Percentiles rank a stretch among this genome's conserved stretches.
Evolutionary conservation across 495 filamentous ascomycete genomes (phyloP).

Genomic region (Lepidopterella palustris): DNA sequence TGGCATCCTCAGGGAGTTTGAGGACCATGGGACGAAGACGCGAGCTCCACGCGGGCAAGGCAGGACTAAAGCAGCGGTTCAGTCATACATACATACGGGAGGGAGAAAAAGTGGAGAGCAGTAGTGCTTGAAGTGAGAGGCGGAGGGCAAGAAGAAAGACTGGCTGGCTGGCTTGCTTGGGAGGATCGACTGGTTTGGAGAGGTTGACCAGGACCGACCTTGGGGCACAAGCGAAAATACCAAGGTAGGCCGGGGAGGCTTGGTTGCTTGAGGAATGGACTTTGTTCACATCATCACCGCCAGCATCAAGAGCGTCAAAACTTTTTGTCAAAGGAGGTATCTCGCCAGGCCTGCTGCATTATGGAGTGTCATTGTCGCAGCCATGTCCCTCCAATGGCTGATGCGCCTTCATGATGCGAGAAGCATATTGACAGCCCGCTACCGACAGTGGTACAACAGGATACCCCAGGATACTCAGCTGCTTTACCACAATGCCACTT

Average conservation of each 20-base stretch:
- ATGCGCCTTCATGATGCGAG: neutral
- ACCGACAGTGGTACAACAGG: neutral
- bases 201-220: neutral
- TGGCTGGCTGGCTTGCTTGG: neutral
- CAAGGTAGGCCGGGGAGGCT: neutral
- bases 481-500: too few species aligned
- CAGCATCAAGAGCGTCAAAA: too few species aligned
- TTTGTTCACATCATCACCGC: neutral
- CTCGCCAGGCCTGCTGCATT: neutral
- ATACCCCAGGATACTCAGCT: too few species aligned
- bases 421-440: neutral
- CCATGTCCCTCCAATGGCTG: neutral
- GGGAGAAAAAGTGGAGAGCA: neutral
- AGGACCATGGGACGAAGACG: conserved; percentile 9
- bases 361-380: neutral
- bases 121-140: neutral
- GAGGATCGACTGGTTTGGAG: neutral
- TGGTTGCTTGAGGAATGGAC: neutral
- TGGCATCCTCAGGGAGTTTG: conserved; percentile 17
- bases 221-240: neutral
- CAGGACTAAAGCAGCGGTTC: neutral
- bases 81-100: neutral
- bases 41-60: conserved; percentile 1
- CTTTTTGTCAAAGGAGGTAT: neutral
- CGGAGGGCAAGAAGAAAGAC: neutral